Conservation (phyloP, 768 basidiomycete genomes). For the Kwoniella mangroviensis region DNA sequence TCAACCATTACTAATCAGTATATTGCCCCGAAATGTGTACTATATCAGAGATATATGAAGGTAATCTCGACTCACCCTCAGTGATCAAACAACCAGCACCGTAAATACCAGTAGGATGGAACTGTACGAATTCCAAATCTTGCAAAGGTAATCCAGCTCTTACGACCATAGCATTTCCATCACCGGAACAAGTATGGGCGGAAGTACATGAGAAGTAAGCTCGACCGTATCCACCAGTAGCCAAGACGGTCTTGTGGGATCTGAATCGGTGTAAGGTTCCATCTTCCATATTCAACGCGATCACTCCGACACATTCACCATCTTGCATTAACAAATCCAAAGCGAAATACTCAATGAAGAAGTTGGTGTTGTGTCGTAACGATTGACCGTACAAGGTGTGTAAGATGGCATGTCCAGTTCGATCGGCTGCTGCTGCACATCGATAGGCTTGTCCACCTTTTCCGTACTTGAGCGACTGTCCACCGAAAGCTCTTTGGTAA, state of each 20-base stretch:
- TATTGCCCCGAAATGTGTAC: no score
- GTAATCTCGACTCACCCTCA: constrained; percentile 68
- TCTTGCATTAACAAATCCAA: constrained; percentile 98
- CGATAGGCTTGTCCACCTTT: constrained; percentile 99
- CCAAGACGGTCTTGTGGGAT: constrained; percentile 95
- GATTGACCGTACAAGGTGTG: constrained; percentile 99
- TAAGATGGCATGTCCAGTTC: constrained; percentile 96
- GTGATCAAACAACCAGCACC: constrained; percentile 99
- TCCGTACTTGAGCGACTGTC: constrained; percentile 93
- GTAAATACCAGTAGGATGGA: constrained; percentile 99
- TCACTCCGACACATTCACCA: constrained; percentile 98
- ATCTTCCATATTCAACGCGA: constrained; percentile 99
- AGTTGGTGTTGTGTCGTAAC: constrained; percentile 97
- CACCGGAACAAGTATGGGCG: constrained; percentile 98
- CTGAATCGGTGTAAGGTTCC: constrained; percentile 98
- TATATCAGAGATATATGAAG: neutral
- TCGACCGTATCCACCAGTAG: constrained; percentile 97
- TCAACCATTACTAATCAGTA: no score
- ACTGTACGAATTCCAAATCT: constrained; percentile 99
- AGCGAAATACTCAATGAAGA: constrained; percentile 99
- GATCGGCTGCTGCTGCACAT: constrained; percentile 97
- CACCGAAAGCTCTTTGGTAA: constrained; percentile 98
- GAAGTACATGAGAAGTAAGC: constrained; percentile 97
- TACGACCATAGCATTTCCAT: constrained; percentile 97
- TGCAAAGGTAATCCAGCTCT: constrained; percentile 95